Evolutionary conservation across 2,329 filamentous ascomycete genomes (phyloP).

Genomic region (Dothistroma pini): DNA sequence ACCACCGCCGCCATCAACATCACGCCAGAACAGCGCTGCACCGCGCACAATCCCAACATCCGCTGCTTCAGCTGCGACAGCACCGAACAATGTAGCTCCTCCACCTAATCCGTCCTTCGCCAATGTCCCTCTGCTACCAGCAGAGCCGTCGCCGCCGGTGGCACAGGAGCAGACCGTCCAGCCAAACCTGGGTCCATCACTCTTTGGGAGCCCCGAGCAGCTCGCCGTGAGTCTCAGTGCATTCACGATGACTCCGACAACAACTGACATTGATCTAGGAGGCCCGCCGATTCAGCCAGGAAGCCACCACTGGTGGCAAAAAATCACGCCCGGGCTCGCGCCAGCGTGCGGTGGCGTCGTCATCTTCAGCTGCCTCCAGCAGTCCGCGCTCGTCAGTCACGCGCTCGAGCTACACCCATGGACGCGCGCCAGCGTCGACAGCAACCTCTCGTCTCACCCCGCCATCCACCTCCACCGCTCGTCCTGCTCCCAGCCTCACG

Average conservation of each 20-base stretch:
- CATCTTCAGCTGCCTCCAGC: neutral
- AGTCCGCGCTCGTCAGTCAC: neutral
- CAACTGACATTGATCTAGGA: neutral
- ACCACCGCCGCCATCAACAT: neutral
- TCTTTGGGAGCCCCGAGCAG: neutral
- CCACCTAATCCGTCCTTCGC: neutral
- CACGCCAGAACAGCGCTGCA: neutral
- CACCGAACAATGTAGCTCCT: neutral
- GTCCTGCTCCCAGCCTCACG: neutral
- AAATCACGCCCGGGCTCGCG: neutral
- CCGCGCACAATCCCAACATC: neutral
- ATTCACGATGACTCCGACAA: neutral
- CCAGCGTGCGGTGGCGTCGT: neutral
- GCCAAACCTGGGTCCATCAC: neutral
- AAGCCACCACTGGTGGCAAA: neutral
- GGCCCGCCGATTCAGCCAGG: neutral
- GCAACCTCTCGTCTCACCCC: neutral
- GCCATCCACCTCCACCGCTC: neutral
- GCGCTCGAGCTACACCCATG: neutral
- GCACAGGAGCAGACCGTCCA: neutral
- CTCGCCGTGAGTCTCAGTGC: neutral
- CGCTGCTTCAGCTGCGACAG: neutral
- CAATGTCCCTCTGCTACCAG: neutral
- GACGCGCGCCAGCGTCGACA: neutral
- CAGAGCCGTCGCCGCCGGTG: neutral